These are phyloP conservation scores for Candida rishiriensis DNA, from an alignment of 805 yeast genomes.

Conservation along the genomic window DNA sequence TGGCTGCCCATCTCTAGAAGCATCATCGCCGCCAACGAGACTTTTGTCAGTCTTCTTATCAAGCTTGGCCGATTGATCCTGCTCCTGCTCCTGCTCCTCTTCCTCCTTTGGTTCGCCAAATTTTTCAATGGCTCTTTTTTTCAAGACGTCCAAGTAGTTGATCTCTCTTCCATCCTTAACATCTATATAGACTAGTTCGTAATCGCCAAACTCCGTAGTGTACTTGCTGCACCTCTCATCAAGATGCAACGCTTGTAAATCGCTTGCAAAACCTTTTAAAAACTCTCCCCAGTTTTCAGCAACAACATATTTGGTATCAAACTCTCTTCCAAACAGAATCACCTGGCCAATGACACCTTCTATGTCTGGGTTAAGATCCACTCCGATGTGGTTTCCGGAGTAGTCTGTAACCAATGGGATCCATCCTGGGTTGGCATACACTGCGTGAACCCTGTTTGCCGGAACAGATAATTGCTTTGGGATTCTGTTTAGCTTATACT, in stretches of 20 bases:
- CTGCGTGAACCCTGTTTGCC: slow-evolving; percentile 59
- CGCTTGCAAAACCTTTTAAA: slow-evolving; percentile 72
- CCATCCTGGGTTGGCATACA: slow-evolving; percentile 83
- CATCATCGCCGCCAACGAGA: no score
- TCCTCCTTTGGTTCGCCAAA: background rate
- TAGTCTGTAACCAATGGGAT: slow-evolving; percentile 82
- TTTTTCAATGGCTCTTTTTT: background rate
- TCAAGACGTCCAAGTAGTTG: slow-evolving; percentile 35
- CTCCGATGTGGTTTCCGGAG: slow-evolving; percentile 83
- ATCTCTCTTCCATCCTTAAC: slow-evolving; percentile 44
- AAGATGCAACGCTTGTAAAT: slow-evolving; percentile 47
- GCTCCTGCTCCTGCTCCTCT: background rate
- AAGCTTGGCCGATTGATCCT: background rate
- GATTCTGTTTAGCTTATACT: slow-evolving; percentile 35
- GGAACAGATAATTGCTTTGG: slow-evolving; percentile 66
- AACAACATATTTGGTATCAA: slow-evolving; percentile 77
- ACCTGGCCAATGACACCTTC: slow-evolving; percentile 80
- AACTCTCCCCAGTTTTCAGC: slow-evolving; percentile 89
- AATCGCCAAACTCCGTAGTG: slow-evolving; percentile 64
- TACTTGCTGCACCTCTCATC: slow-evolving; percentile 66
- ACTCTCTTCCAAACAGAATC: slow-evolving; percentile 85
- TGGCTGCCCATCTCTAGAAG: no score
- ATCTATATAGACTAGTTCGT: slow-evolving; percentile 62
- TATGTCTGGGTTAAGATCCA: slow-evolving; percentile 76
- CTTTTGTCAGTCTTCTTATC: no score